Base-by-base conservation (phyloP, 2,329 filamentous ascomycete genomes). In the Thielaviopsis punctulata region DNA sequence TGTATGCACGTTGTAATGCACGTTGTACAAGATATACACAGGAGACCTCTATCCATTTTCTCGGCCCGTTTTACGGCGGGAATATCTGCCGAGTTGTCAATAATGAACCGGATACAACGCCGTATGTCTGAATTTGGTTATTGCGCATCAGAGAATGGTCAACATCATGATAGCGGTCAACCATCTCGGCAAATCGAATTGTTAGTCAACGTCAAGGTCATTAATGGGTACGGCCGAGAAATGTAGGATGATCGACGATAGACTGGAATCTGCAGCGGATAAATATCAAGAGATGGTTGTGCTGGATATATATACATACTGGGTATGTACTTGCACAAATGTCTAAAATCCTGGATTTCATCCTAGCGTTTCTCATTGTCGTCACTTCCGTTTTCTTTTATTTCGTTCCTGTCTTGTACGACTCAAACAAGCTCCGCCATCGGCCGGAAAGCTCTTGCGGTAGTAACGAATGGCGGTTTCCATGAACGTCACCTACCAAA, bases 361-460 rank as follows among this genome's bases (percentile, higher is more conserved):
- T 27, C 25, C 10, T 27, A n/a, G n/a, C n/a, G n/a, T 27, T 27
- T 27, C 10, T 27, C 25, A 27, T 27, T 27, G 25, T 27, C 25
- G 25, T n/a, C n/a, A n/a, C n/a, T n/a, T n/a, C n/a, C n/a, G n/a
- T n/a, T n/a, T 27, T 27, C 25, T 27, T 27, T 10, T 10, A 27
- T 27, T 10, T 10, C 25, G 10, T 27, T 27, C 25, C 10, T 27
- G 5, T 10, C 25, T 27, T 27, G 25, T 27, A 10, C 5, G 10
- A 27, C 25, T 27, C 25, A 10, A 27, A 4, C 44, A 39, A 33
- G 27, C 46, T 49, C 51, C 39, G 51, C 51, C 51, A 49, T 49
- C 47, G 51, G 46, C 46, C 18, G 19, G 19, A 41, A 41, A 41
- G 19, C 9, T 18, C 36, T 19, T 41, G 36, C 36, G n/a, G n/a